A percentile compares a stretch with the other conserved stretches of the same genome.
phyloP scores from a whole-genome alignment of 306 rosid species.

The Glycine tomentella region DNA sequence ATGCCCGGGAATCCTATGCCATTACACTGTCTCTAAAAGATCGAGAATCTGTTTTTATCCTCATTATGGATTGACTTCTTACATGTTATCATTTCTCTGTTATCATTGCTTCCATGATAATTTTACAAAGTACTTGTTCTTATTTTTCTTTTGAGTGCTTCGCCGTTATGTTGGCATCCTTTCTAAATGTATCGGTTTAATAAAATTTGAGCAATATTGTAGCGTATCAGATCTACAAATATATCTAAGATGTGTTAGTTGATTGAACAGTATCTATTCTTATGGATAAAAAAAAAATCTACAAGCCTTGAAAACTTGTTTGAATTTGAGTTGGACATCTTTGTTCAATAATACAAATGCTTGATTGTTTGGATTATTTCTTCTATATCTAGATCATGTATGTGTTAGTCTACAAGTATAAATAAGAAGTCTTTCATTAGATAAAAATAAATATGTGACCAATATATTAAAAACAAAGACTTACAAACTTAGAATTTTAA shows the following conservation, averaged over 20 bases:
- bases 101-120: slow-evolving; percentile 71
- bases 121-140: slow-evolving; percentile 52
- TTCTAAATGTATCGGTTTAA: background rate
- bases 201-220: background rate
- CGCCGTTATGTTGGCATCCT: slow-evolving; percentile 55
- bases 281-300: no score
- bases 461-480: no score
- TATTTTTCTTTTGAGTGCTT: slow-evolving; percentile 52
- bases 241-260: no score
- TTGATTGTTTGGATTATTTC: background rate
- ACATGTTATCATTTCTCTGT: slow-evolving; percentile 51
- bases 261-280: no score
- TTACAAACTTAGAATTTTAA: no score
- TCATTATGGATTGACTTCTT: slow-evolving; percentile 74
- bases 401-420: no score
- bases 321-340: background rate
- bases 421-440: no score
- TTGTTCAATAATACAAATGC: background rate
- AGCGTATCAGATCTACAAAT: no score
- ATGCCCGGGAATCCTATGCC: slow-evolving; percentile 75
- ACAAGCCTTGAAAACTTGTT: no score
- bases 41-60: slow-evolving; percentile 56
- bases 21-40: slow-evolving; percentile 47
- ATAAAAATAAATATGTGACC: no score
- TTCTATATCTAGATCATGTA: background rate